phyloP scores from a whole-genome alignment of 192 early-diverging fungal species.

The Mortierella hygrophila region DNA sequence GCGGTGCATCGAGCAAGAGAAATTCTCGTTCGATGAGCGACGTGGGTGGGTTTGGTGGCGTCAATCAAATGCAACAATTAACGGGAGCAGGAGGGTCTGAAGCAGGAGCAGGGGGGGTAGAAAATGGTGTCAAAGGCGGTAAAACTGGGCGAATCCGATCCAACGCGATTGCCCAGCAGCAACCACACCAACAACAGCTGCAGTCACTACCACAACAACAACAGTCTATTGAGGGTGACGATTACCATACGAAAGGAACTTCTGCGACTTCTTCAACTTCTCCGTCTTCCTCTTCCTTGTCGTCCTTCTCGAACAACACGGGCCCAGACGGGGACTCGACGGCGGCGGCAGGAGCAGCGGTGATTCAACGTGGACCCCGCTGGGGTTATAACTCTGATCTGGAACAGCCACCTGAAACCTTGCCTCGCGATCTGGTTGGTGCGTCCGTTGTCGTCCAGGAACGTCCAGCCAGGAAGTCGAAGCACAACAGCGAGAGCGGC shows the following conservation, averaged over 20 bases:
- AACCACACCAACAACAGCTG: not conserved
- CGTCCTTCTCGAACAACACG: not conserved
- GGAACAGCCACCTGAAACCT: not conserved
- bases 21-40: not conserved
- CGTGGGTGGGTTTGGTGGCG: not conserved
- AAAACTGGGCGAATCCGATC: conserved; percentile 1
- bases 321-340: not conserved
- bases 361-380: not conserved
- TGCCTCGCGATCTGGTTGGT: not conserved
- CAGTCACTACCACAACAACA: not conserved
- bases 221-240: not conserved
- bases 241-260: not conserved
- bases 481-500: not conserved
- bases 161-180: not conserved
- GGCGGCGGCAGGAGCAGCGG: not conserved
- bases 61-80: not conserved
- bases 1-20: not conserved
- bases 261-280: not conserved
- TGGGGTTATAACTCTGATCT: not conserved
- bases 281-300: too few relatives aligned
- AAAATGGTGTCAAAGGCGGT: not conserved
- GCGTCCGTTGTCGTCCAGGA: not conserved
- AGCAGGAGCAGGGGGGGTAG: not conserved
- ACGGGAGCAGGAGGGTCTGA: not conserved
- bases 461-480: not conserved